Percentiles rank a stretch among this genome's conserved stretches.
Conservation (phyloP, 2,329 filamentous ascomycete genomes). For the Leptographium procerum region DNA sequence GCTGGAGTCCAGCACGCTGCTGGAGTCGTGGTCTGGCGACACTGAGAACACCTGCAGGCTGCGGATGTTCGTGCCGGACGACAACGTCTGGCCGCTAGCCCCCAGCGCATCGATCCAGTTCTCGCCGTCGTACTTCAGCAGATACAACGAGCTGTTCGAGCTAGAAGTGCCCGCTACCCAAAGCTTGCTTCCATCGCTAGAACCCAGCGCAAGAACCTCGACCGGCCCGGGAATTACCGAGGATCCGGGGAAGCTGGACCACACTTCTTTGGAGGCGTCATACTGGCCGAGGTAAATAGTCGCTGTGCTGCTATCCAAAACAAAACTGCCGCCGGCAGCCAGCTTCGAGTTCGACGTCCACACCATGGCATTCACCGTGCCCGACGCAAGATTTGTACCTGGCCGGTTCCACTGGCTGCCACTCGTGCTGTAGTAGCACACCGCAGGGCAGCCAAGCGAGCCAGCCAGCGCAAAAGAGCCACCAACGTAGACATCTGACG, state of each 20-base stretch:
- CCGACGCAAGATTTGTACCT: constrained; percentile 53
- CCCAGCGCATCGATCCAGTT: constrained; percentile 41
- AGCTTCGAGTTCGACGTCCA: constrained; percentile 67
- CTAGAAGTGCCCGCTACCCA: constrained; percentile 67
- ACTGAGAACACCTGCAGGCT: constrained; percentile 74
- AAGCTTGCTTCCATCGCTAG: constrained; percentile 56
- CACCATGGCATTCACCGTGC: constrained; percentile 60
- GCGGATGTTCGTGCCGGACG: constrained; percentile 54
- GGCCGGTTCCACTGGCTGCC: constrained; percentile 70
- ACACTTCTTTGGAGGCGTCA: constrained; percentile 54
- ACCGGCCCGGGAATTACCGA: constrained; percentile 67
- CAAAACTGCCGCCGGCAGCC: constrained; percentile 67
- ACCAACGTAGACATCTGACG: constrained; percentile 70
- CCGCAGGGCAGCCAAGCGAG: constrained; percentile 65
- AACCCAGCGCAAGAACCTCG: constrained; percentile 63
- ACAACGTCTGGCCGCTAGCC: constrained; percentile 51
- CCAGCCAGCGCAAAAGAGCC: constrained; percentile 78
- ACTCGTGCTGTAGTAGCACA: constrained; percentile 68
- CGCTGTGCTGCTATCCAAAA: constrained; percentile 51
- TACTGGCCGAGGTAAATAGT: constrained; percentile 60
- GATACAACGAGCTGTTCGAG: constrained; percentile 55
- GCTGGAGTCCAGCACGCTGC: constrained; percentile 50
- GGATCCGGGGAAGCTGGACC: constrained; percentile 52
- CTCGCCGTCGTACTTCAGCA: constrained; percentile 71
- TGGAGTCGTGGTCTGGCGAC: constrained; percentile 53